Percentiles rank a stretch among this genome's conserved stretches.
Conservation (phyloP, 2,329 filamentous ascomycete species). For the Xylaria sp. region DNA sequence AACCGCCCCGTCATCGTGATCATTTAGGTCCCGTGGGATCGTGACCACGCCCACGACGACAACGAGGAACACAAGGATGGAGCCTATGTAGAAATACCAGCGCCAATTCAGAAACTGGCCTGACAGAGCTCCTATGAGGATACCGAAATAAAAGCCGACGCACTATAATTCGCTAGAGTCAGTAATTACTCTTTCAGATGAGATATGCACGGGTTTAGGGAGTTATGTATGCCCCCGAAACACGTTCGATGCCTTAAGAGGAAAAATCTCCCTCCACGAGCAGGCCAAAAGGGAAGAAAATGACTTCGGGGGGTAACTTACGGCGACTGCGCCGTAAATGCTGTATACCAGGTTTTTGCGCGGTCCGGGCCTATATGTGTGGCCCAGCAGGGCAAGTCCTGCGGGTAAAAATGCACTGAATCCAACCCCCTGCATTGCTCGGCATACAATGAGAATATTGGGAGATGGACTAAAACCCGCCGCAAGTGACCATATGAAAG, state of each 20-base stretch:
- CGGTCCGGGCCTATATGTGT: conserved; percentile 72
- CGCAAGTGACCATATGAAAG: conserved; percentile 74
- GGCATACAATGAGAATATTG: conserved; percentile 76
- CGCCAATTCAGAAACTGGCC: conserved; percentile 69
- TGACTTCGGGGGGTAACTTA: no score
- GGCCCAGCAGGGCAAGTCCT: conserved; percentile 73
- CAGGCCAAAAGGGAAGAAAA: no score
- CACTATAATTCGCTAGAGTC: no score
- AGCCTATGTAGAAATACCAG: conserved; percentile 76
- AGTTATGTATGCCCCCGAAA: no score
- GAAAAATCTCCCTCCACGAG: no score
- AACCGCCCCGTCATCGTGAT: conserved; percentile 52
- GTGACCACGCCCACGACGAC: conserved; percentile 42
- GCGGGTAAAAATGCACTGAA: conserved; percentile 77
- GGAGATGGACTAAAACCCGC: conserved; percentile 75
- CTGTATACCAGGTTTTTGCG: conserved; percentile 73
- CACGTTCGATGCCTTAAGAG: no score
- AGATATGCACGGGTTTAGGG: no score
- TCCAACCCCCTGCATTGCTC: conserved; percentile 79
- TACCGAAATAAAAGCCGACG: conserved; percentile 68
- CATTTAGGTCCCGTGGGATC: conserved; percentile 46
- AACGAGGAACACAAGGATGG: conserved; percentile 50
- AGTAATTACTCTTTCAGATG: no score
- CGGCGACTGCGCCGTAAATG: conserved; percentile 67
- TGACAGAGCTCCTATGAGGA: conserved; percentile 71